Percentiles rank a stretch among this genome's conserved stretches.
Conservation (phyloP, 2,329 filamentous ascomycete genomes). For the Seiridium unicorne region DNA sequence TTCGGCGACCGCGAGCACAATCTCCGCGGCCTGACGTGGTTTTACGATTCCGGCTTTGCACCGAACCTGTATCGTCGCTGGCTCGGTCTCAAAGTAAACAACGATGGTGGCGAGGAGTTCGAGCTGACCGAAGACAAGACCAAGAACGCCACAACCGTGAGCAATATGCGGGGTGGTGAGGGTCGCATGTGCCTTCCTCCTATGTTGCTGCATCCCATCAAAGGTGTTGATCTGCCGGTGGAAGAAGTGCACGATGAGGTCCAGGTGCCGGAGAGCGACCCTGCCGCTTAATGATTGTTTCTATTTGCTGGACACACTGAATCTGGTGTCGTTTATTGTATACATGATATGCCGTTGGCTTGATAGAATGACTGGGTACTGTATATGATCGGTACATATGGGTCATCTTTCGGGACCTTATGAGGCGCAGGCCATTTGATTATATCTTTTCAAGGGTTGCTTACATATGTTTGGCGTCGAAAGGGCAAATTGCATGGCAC, state of each 20-base stretch:
- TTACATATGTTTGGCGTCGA: not conserved
- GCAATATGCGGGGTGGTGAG: conserved; percentile 64
- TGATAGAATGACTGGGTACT: not conserved
- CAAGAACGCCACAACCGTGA: conserved; percentile 47
- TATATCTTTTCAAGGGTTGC: not conserved
- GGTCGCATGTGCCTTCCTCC: conserved; percentile 89
- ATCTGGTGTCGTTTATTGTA: too few relatives aligned
- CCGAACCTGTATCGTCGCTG: conserved; percentile 80
- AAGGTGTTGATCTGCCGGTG: conserved; percentile 67
- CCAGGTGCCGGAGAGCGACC: conserved; percentile 49
- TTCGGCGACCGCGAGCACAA: conserved; percentile 89
- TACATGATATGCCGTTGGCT: too few relatives aligned
- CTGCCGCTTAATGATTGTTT: conserved; percentile 31
- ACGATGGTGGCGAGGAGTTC: conserved; percentile 74
- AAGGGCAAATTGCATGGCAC: not conserved
- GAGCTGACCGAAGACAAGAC: conserved; percentile 59
- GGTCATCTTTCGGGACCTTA: not conserved
- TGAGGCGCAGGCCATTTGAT: not conserved
- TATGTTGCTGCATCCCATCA: conserved; percentile 87
- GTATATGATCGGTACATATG: too few relatives aligned
- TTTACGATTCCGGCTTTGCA: conserved; percentile 83
- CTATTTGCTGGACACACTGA: too few relatives aligned
- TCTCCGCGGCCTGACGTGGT: conserved; percentile 84
- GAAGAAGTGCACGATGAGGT: conserved; percentile 51
- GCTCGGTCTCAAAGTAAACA: conserved; percentile 78